Evolutionary conservation across 345 rosid genomes (phyloP), one percentile per base, ranked within the genome.

Genomic region (Litchi chinensis): DNA sequence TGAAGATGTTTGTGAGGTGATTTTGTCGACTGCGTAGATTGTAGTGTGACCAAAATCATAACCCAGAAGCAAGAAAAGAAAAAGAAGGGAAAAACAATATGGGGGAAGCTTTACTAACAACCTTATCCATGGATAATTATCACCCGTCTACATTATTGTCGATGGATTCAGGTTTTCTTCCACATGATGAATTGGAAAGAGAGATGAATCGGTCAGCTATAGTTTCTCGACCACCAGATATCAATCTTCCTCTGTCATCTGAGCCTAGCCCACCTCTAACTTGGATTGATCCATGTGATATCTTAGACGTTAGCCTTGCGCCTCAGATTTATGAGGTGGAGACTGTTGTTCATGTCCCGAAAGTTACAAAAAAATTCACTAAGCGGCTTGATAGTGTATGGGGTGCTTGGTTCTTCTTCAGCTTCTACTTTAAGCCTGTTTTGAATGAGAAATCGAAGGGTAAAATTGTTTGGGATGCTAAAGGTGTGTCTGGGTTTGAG

Each of bases 361-460:
- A 91, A 85, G 87, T 79, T 81, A 82, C 85, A 7, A 87, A 88
- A 85, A 91, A 91, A 81, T 90, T 89, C 68, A 81, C 83, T 75
- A 91, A 88, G 81, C 85, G 95, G 48, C 90, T 88, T 26, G 95
- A 91, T 71, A 90, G 89, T 57, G 79, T 91, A 57, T 91, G 95
- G 95, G 95, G 95, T 84, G 95, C 95, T 52, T 91, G 95, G 95
- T 85, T 91, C 83, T 91, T 91, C 85, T 91, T 91, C 57, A 87
- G 80, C 85, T 91, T 90, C 82, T 91, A 91, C 81, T 91, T 91
- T 80, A 90, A 88, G 76, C 95, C 95, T 73, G 95, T 90, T 81
- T 73, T 91, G 84, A 89, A 88, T 77, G 95, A 91, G 68, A 91
- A 90, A 84, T 86, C 91, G 10, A 91, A 91, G 82, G 44, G 56